phyloP scores from a whole-genome alignment of 495 filamentous ascomycete genomes.

The Aspergillus kassunensis region DNA sequence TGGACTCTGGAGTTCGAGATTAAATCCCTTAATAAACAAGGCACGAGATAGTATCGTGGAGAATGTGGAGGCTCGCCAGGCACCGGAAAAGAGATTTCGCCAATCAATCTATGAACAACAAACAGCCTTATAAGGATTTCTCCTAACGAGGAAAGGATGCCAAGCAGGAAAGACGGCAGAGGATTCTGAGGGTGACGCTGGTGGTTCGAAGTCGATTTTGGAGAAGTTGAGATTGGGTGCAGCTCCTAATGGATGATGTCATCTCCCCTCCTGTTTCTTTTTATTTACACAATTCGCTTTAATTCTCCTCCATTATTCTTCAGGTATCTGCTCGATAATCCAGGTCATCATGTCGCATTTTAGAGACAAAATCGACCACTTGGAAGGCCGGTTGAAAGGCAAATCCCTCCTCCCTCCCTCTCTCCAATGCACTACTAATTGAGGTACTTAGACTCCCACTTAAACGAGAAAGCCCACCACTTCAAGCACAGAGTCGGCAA shows the following conservation, averaged over 20 bases:
- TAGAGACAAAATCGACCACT: slow-evolving; percentile 26
- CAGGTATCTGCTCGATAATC: too few species aligned
- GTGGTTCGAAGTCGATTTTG: too few species aligned
- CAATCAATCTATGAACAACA: not conserved
- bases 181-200: too few species aligned
- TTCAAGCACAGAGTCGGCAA: slow-evolving; percentile 65
- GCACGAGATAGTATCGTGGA: too few species aligned
- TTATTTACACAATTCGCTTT: too few species aligned
- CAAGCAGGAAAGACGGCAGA: too few species aligned
- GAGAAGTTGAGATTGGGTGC: too few species aligned
- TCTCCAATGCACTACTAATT: slow-evolving; percentile 12
- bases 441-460: slow-evolving; percentile 28
- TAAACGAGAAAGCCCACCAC: slow-evolving; percentile 47
- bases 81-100: not conserved
- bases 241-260: too few species aligned
- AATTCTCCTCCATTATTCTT: too few species aligned
- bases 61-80: not conserved
- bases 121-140: slow-evolving; percentile 4
- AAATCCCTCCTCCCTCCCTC: not conserved
- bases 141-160: not conserved
- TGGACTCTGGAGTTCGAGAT: too few species aligned
- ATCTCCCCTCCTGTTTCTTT: too few species aligned
- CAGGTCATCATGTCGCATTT: slow-evolving; percentile 30
- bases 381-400: slow-evolving; percentile 35
- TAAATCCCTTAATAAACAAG: too few species aligned